Evolutionary conservation across 1,284 basidiomycete genomes (phyloP), one percentile per base, ranked within the genome.

Genomic region (Baeospora myosura): DNA sequence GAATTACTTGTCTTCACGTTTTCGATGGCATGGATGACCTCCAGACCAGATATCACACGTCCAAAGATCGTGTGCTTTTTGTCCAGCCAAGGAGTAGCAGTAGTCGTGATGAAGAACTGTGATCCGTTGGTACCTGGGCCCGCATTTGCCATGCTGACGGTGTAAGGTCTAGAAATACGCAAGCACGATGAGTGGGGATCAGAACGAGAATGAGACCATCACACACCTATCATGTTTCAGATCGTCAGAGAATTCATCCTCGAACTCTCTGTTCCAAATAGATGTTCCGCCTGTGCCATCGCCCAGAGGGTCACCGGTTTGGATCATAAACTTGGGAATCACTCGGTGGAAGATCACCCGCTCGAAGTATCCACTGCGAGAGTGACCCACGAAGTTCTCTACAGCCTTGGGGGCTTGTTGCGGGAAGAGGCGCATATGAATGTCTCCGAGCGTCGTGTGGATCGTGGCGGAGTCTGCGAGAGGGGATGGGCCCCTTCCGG

Each of bases 261-360:
- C 95, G 56, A 98, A 98, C 40, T 92, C 88, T 38, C 71, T 68
- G 2, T 88, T 94, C 95, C 95, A 98, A 48, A 98, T 90, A 12
- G 87, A 91, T 45, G 79, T 84, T 17, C 96, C 96, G n/a, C 96
- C 96, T 0, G 94, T 98, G 2, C 96, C 96, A 62, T 98, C 94
- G 12, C 92, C 95, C 3, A 96, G 67, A 1, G 96, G 96, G 56
- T 99, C 95, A 26, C 96, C 95, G 2, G 94, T 97, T 69, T 98
- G 95, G 40, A 98, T 81, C 96, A 98, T 98, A 58, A 99, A 98
- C 66, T 98, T 98, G 50, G 90, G 81, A 59, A 99, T 99, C 49
- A 98, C 88, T 46, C 96, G 88, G 62, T 99, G 96, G 73, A 98
- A 98, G 56, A 98, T 80, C 41, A 97, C 73, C 16, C 86, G 83